Evolutionary conservation across 2,329 filamentous ascomycete genomes (phyloP).

Genomic region (Sphaerulina musiva): DNA sequence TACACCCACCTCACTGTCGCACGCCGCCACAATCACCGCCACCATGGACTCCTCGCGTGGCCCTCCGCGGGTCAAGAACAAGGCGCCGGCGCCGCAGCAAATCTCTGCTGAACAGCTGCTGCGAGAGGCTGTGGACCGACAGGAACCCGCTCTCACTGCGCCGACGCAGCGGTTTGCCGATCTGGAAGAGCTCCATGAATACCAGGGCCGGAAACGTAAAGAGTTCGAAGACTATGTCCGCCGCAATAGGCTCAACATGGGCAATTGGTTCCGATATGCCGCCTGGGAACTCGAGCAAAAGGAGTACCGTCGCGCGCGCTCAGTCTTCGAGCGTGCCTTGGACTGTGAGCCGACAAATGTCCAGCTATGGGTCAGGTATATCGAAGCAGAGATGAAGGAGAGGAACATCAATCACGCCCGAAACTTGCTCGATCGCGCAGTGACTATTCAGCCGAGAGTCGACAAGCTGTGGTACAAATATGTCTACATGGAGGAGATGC

Average conservation of each 20-base stretch:
- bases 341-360: slow-evolving; percentile 86
- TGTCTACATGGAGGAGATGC: slow-evolving; percentile 96
- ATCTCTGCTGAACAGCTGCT: slow-evolving; percentile 97
- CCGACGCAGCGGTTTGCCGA: slow-evolving; percentile 94
- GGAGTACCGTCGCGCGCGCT: slow-evolving; percentile 84
- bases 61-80: slow-evolving; percentile 96
- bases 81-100: slow-evolving; percentile 74
- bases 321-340: slow-evolving; percentile 88
- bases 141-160: slow-evolving; percentile 79
- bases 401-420: slow-evolving; percentile 95
- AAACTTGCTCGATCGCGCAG: slow-evolving; percentile 90
- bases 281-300: slow-evolving; percentile 98
- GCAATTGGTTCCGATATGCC: slow-evolving; percentile 98
- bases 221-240: slow-evolving; percentile 98
- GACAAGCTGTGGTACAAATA: slow-evolving; percentile 99
- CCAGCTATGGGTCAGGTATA: slow-evolving; percentile 83
- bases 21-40: neutral
- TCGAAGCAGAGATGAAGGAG: slow-evolving; percentile 92
- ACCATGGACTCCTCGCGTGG: slow-evolving; percentile 83
- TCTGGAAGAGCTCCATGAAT: slow-evolving; percentile 95
- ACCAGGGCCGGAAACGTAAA: slow-evolving; percentile 88
- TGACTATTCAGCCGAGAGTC: slow-evolving; percentile 80
- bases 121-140: slow-evolving; percentile 91
- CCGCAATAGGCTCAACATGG: slow-evolving; percentile 89
- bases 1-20: neutral